These are phyloP conservation scores for Adenanthera pavonina DNA, from an alignment of 306 rosid genomes.

Conservation along the genomic window DNA sequence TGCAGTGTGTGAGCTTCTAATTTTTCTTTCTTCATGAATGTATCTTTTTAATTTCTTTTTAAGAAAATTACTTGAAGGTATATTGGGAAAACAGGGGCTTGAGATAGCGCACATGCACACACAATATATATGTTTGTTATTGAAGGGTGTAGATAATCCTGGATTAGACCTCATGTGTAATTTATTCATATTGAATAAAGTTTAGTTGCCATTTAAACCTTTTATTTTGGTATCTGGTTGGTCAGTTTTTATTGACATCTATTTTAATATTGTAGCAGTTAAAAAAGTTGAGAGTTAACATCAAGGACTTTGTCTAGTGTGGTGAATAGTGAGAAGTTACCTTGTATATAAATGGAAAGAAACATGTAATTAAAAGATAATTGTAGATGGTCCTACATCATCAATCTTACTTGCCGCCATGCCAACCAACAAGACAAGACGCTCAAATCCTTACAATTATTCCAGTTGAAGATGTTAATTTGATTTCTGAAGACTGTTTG, in stretches of 20 bases:
- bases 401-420: too few species aligned
- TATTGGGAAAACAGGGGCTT: neutral
- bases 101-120: neutral
- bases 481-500: too few species aligned
- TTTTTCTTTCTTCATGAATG: constrained; percentile 1
- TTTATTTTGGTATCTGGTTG: neutral
- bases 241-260: neutral
- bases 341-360: neutral
- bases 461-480: too few species aligned
- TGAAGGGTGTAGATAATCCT: constrained; percentile 17
- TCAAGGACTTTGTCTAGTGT: neutral
- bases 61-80: neutral
- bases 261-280: neutral
- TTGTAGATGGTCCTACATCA: too few species aligned
- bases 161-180: neutral
- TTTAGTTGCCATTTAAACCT: neutral
- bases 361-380: too few species aligned
- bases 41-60: neutral
- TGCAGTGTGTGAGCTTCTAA: neutral
- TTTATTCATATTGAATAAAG: neutral
- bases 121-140: neutral
- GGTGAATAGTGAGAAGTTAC: neutral
- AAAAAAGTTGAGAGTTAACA: neutral
- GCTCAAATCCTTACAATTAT: too few species aligned
- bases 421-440: too few species aligned